A percentile compares a stretch with the other conserved stretches of the same genome.
Evolutionary conservation across 306 rosid genomes (phyloP).

Genomic region (Glycine tomentella): DNA sequence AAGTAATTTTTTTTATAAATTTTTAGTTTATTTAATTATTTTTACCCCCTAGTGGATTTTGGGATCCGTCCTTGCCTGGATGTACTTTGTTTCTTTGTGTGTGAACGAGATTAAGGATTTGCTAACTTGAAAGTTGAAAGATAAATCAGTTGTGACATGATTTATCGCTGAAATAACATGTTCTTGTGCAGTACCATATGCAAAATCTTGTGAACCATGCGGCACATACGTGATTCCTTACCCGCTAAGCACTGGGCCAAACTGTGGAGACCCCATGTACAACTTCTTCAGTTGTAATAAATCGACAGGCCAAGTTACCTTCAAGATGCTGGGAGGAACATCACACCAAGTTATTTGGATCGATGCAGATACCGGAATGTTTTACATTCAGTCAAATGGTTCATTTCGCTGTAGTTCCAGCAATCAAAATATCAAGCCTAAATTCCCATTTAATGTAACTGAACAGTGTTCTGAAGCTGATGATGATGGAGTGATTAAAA

Average conservation of each 20-base stretch:
- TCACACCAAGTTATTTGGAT: slow-evolving; percentile 31
- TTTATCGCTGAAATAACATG: neutral
- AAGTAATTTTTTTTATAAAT: too few species aligned
- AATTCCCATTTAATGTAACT: neutral
- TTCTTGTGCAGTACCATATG: slow-evolving; percentile 49
- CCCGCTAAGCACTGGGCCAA: slow-evolving; percentile 55
- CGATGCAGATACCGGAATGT: neutral
- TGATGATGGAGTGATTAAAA: neutral
- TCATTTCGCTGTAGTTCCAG: neutral
- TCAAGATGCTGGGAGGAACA: neutral
- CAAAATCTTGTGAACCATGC: slow-evolving; percentile 51
- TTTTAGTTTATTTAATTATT: too few species aligned
- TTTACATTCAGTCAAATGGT: slow-evolving; percentile 10
- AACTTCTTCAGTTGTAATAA: slow-evolving; percentile 39
- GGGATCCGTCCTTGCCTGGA: neutral
- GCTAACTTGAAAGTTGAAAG: too few species aligned
- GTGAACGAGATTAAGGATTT: too few species aligned
- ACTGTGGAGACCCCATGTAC: slow-evolving; percentile 61
- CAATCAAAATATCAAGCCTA: neutral
- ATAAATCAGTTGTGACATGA: neutral
- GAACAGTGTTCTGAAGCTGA: neutral
- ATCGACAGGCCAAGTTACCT: slow-evolving; percentile 35
- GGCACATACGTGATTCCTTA: slow-evolving; percentile 59
- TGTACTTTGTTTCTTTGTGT: neutral
- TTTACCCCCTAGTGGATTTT: too few species aligned